Conservation (phyloP, 2,329 filamentous ascomycete species). For the Trichoderma breve region DNA sequence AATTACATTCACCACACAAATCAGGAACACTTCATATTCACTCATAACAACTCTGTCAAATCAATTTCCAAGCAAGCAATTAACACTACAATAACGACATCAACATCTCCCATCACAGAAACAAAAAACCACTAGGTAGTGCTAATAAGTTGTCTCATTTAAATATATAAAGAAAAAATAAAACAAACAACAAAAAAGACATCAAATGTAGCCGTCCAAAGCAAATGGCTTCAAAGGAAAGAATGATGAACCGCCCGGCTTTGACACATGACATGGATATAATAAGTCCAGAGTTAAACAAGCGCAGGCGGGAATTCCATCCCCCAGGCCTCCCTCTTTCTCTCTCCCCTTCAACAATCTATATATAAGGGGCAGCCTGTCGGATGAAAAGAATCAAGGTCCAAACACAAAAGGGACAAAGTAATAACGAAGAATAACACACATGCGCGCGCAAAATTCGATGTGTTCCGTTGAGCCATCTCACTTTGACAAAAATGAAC, state of each 20-base stretch:
- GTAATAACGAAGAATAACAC: slow-evolving; percentile 7
- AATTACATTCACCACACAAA: not conserved
- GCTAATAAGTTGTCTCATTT: not conserved
- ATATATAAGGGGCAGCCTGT: not conserved
- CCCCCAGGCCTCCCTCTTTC: not conserved
- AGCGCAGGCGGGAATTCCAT: not conserved
- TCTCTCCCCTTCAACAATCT: not conserved
- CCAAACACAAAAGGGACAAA: slow-evolving; percentile 6
- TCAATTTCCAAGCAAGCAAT: not conserved
- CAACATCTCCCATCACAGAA: not conserved
- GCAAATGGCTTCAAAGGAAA: not conserved
- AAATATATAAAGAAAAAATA: not conserved
- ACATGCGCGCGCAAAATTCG: not conserved
- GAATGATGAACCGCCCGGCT: not conserved
- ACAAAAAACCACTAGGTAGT: not conserved
- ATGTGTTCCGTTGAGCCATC: slow-evolving; percentile 5
- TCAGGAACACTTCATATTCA: not conserved
- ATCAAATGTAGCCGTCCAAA: not conserved
- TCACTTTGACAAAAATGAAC: slow-evolving; percentile 14
- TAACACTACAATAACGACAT: not conserved
- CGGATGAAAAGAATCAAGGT: not conserved
- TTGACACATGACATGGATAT: not conserved
- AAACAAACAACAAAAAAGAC: not conserved
- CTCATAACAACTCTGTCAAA: not conserved
- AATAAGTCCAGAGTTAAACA: not conserved